Percentiles rank a stretch among this genome's conserved stretches.
phyloP scores from a whole-genome alignment of 352 stramenopile species.

The Phytophthora capsici region DNA sequence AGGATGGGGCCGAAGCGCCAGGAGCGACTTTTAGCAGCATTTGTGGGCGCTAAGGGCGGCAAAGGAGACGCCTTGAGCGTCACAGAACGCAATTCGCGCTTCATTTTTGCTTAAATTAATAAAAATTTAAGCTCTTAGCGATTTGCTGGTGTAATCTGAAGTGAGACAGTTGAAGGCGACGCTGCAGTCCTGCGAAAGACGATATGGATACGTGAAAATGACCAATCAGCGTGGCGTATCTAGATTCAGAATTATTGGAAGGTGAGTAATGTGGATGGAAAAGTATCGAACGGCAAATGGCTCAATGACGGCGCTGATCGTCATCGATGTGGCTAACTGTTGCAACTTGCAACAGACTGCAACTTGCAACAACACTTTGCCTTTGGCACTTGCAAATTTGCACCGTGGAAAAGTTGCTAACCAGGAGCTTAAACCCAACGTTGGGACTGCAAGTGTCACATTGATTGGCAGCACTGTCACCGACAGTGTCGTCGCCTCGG shows the following conservation, averaged over 20 bases:
- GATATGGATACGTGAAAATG: constrained; percentile 12
- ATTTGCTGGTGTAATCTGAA: neutral
- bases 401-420: too few relatives aligned
- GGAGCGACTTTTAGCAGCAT: neutral
- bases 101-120: constrained; percentile 10
- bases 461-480: constrained; percentile 1
- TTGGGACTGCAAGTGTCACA: neutral
- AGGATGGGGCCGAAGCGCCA: constrained; percentile 27
- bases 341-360: too few relatives aligned
- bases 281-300: constrained; percentile 10
- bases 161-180: constrained; percentile 17
- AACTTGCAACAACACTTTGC: too few relatives aligned
- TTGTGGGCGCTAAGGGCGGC: neutral
- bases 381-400: too few relatives aligned
- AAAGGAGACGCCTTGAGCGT: constrained; percentile 30
- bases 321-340: neutral
- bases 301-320: neutral
- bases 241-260: constrained; percentile 19
- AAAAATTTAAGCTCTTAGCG: neutral
- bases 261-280: constrained; percentile 20
- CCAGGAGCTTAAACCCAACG: too few relatives aligned
- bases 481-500: neutral
- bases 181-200: neutral
- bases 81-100: constrained; percentile 29
- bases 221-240: constrained; percentile 48